These are phyloP conservation scores for Mortierella sp. DNA, from an alignment of 371 early-diverging fungal genomes.

Conservation along the genomic window DNA sequence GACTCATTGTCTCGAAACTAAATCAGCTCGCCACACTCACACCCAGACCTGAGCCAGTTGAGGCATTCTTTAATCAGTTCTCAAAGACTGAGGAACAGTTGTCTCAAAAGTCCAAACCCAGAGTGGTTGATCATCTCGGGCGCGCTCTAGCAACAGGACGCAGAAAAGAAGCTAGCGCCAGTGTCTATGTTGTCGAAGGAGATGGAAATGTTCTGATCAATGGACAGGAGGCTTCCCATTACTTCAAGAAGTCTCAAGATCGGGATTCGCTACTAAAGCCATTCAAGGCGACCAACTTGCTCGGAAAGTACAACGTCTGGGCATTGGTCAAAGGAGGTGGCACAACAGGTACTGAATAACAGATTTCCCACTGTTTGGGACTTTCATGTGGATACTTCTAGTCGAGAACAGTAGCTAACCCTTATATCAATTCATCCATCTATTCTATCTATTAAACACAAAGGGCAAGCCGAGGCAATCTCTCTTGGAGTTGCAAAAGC, in stretches of 20 bases:
- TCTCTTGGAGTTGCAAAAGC: slow-evolving; percentile 86
- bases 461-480: slow-evolving; percentile 90
- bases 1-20: slow-evolving; percentile 69
- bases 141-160: slow-evolving; percentile 86
- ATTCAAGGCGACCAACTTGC: slow-evolving; percentile 71
- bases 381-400: neutral
- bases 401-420: too few relatives aligned
- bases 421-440: neutral
- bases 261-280: slow-evolving; percentile 81
- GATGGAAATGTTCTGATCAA: slow-evolving; percentile 86
- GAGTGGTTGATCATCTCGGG: slow-evolving; percentile 78
- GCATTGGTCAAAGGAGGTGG: slow-evolving; percentile 90
- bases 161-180: slow-evolving; percentile 88
- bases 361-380: neutral
- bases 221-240: slow-evolving; percentile 79
- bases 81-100: slow-evolving; percentile 45
- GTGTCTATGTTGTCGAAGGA: slow-evolving; percentile 85
- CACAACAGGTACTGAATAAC: slow-evolving; percentile 70
- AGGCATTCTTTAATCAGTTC: slow-evolving; percentile 59
- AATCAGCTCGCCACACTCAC: slow-evolving; percentile 67
- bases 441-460: slow-evolving; percentile 8
- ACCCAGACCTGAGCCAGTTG: slow-evolving; percentile 63
- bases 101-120: slow-evolving; percentile 56
- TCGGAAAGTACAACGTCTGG: slow-evolving; percentile 90
- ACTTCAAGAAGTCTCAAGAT: slow-evolving; percentile 79